Evolutionary conservation across 2,329 filamentous ascomycete species (phyloP), one percentile per base, ranked within the genome.

Genomic region (Cordyceps fumosorosea): DNA sequence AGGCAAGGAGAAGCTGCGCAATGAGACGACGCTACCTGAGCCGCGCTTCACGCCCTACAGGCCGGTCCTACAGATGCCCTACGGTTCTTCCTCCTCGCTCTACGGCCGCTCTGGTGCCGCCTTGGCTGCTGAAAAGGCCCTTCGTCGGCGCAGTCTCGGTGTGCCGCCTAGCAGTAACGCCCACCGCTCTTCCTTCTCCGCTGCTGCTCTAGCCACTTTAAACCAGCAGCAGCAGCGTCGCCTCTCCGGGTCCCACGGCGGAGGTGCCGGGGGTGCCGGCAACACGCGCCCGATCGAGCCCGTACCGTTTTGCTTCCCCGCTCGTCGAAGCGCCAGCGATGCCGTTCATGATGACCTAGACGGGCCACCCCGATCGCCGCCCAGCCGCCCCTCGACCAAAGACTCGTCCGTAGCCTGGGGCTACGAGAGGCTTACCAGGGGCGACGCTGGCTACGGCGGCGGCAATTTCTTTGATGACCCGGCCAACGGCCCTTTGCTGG

Each of bases 1-100:
- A 68, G 93, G 91, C 47, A 96, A 97, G 72, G 93, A 98, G 75
- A 93, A 89, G 70, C 81, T 99, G 45, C 84, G 88, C 37, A 97
- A 96, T 69, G 95, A 99, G 72, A 88, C 93, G 5, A 92, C 95
- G 44, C 82, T 90, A 64, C 93, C 93, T 0, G 92, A 97, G 67
- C 95, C 95, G 22, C 85, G 87, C 22, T 99, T 91, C 72, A 90
- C 87, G 61, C 81, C 87, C 1, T 98, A 96, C 77, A 96, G 93
- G 72, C 84, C 89, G 3, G 75, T 80, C 44, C 77, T 82, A 7
- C 77, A 80, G 37, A 83, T 83, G 79, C 75, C 78, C 47, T 75
- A 77, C 22, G 72, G 77, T 0, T 8, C 54, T 2, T 45, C 58
- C 6, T 54, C 58, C 16, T 52, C 68, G 70, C 4, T 67, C 66